Conservation (phyloP, 2,329 filamentous ascomycete genomes). For the Colletotrichum shisoi region DNA sequence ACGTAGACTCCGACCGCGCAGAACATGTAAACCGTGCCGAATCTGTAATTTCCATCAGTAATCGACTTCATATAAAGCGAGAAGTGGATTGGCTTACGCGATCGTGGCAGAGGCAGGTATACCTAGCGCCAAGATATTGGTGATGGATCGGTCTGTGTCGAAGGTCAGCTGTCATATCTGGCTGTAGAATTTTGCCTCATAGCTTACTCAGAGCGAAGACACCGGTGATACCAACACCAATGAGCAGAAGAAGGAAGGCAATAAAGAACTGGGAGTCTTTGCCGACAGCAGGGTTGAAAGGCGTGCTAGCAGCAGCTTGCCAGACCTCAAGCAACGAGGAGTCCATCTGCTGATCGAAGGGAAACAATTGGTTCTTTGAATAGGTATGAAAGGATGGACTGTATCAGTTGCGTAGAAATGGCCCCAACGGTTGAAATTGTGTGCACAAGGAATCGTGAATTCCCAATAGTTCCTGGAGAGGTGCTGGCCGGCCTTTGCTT, state of each 20-base stretch:
- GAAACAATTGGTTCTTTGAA: slow-evolving; percentile 5
- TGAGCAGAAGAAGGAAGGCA: slow-evolving; percentile 76
- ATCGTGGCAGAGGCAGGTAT: slow-evolving; percentile 87
- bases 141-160: slow-evolving; percentile 76
- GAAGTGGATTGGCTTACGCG: slow-evolving; percentile 69
- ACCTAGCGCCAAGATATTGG: slow-evolving; percentile 79
- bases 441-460: slow-evolving; percentile 5
- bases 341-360: slow-evolving; percentile 64
- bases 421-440: slow-evolving; percentile 4
- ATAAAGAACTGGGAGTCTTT: slow-evolving; percentile 87
- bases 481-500: slow-evolving; percentile 18
- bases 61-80: slow-evolving; percentile 14
- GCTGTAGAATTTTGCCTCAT: neutral
- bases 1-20: slow-evolving; percentile 99
- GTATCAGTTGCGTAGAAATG: neutral
- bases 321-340: slow-evolving; percentile 87
- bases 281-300: slow-evolving; percentile 79
- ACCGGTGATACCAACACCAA: slow-evolving; percentile 76
- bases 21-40: slow-evolving; percentile 97
- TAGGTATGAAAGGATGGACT: neutral
- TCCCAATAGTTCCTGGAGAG: slow-evolving; percentile 1
- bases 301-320: slow-evolving; percentile 88
- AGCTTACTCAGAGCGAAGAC: slow-evolving; percentile 84
- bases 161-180: slow-evolving; percentile 41
- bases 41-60: slow-evolving; percentile 59